Base-by-base conservation (phyloP, 371 early-diverging fungal genomes). In the Apophysomyces sp. region DNA sequence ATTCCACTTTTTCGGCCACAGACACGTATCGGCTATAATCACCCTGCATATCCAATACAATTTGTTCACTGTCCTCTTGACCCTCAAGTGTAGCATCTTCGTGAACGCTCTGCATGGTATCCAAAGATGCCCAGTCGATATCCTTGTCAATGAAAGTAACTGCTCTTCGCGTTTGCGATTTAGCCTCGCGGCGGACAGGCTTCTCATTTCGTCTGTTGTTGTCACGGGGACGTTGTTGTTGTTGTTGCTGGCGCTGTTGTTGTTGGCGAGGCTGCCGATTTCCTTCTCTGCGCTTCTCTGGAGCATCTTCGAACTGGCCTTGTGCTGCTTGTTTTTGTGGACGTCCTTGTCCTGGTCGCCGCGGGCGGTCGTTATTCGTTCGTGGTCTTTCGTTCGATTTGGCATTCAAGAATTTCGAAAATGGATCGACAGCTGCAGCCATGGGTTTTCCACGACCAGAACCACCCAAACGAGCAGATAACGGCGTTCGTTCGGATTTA, bases 141-240 rank as follows among this genome's bases (percentile, higher is more conserved):
- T 78, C 79, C 58, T 74, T 73, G 54, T 76, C 74, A 41, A 78
- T 76, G 32, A 78, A 78, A 8, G 74, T 70, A 24, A 70, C 68
- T 28, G 74, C 76, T 58, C 76, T 68, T 30, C 72, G 69, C 34
- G 63, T 30, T 18, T 36, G 58, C 32, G 28, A 16, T 39, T 40
- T 32, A 2, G 21, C 55, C 16, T 13, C 21, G 21, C 18, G 41
- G 55, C 55, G 37, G 49, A 44, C 12, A 24, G 21, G 4, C 28
- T 37, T 21, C 30, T 40, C 41, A 40, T 28, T 18, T 15, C 58
- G 28, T 31, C 26, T 54, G 54, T 54, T 54, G 15, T 54, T 54
- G 29, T 54, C 34, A 27, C 39, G 60, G 21, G 31, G 34, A 21
- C 54, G 54, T 60, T 61, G 36, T 41, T 63, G 59, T 34, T 30